Percentiles rank a stretch among this genome's conserved stretches.
Evolutionary conservation across 1,284 basidiomycete genomes (phyloP).

Genomic region (Agaricales sp.): DNA sequence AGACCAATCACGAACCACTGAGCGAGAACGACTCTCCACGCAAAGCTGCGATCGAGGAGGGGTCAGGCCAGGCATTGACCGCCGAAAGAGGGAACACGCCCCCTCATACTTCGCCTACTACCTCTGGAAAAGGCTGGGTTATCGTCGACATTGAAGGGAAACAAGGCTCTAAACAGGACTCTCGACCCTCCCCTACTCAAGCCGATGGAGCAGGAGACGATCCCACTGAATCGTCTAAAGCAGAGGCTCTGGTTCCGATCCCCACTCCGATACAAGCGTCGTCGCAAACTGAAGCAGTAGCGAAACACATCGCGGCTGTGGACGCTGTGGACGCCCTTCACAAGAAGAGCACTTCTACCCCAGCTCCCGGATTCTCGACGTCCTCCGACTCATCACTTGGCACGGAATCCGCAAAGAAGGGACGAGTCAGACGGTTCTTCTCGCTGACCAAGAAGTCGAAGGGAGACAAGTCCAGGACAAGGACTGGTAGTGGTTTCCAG

Average conservation of each 20-base stretch:
- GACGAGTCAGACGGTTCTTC: neutral
- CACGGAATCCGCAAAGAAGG: neutral
- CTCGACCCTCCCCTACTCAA: neutral
- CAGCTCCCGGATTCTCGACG: neutral
- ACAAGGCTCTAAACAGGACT: neutral
- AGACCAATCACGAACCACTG: conserved; percentile 11
- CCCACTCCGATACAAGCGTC: no score
- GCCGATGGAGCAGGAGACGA: neutral
- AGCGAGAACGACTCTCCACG: conserved; percentile 8
- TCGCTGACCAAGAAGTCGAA: neutral
- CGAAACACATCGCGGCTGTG: neutral
- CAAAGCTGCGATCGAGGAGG: no score
- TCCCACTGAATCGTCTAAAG: neutral
- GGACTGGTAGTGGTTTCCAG: conserved; percentile 1
- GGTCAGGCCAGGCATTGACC: neutral
- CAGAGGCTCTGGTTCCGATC: neutral
- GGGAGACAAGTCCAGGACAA: neutral
- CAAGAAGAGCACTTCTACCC: neutral
- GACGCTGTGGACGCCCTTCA: neutral
- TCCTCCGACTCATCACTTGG: neutral
- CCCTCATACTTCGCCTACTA: conserved; percentile 19
- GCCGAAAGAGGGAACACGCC: conserved; percentile 11
- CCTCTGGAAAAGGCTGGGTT: conserved; percentile 45
- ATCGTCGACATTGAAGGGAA: conserved; percentile 48
- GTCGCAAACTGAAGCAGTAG: neutral